Evolutionary conservation across 306 rosid genomes (phyloP), one percentile per base, ranked within the genome.

Genomic region (Vigna mungo): DNA sequence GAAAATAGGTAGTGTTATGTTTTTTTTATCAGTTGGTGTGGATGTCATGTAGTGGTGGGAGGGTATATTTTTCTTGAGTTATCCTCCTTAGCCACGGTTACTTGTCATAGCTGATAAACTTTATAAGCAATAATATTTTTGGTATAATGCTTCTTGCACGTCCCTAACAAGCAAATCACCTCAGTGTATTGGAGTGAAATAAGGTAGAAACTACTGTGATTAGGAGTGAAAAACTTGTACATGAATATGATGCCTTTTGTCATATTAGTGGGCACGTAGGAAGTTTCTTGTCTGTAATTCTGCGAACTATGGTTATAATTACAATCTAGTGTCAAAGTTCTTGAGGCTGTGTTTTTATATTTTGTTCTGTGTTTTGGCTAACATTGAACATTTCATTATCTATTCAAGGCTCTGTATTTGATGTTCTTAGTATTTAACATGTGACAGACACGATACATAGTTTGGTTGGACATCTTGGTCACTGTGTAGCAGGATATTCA

Each of bases 361-460:
- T 53, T 79, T 39, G 47, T 30, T 72, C 48, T 63, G 53, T 39
- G 67, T 41, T 39, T 41, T 76, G 5, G 39, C 66, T 17, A 51
- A 51, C 39, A 25, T 17, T 49, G 52, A 32, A 17, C 39, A 41
- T 17, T 75, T 37, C 36, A 61, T 20, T 27, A 76, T 76, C 53
- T 23, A 4, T 54, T 44, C 6, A 14, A 63, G 48, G 64, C 46
- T 53, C 46, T 77, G 43, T 47, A 56, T 54, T 63, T 77, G 71
- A 77, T 55, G 54, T 44, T 55, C 32, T 82, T 34, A 27, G 62
- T 53, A 43, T 44, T 21, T 63, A 49, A 55, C 23, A 8, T 64
- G 39, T 47, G 68, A 34, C 82, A 82, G 85, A 82, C 41, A 64
- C 79, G 56, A 77, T 72, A 17, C 71, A 55, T n/a, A 16, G 79